Evolutionary conservation across 2,329 filamentous ascomycete genomes (phyloP), one percentile per base, ranked within the genome.

Genomic region (Cucurbitaria berberidis): DNA sequence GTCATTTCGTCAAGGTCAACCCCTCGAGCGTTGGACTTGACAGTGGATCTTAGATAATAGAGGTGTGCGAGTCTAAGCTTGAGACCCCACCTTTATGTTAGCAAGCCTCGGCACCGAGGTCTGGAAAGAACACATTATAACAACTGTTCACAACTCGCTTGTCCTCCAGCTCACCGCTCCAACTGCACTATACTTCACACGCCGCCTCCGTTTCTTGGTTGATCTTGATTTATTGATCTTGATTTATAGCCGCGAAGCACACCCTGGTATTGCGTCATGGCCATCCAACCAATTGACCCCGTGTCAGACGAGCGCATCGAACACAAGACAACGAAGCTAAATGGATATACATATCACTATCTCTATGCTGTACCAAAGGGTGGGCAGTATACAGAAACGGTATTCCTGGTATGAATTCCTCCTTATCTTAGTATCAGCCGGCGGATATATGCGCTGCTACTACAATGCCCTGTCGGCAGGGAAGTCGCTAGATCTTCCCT

Each of bases 291-390:
- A 70, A 83, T 93, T 57, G 73, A 75, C 45, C 80, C 81, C 18
- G 82, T 82, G 35, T 81, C 84, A 56, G 90, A 93, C 77, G 68
- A 85, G 29, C 84, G 90, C 57, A 82, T 91, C 64, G 78, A 86
- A 66, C 82, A 86, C 70, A 82, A 84, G 65, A 86, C 82, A 49
- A 82, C 85, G 36, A 77, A 80, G 46, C 78, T 93, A 52, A 87
- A 89, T 62, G 88, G 87, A 60, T 82, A 84, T 65, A 90, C 80
- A 29, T 96, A 95, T 77, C 84, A 82, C 43, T 86, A 86, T 63
- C 73, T 86, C 26, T 78, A 82, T 57, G 81, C 78, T 35, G 73
- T 77, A 39, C 82, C 82, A 1, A 55, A 62, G 45, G 69, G 67
- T 62, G 75, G 66, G 41, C 69, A 75, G n/a, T 78, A 76, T 60